Evolutionary conservation across 73 alveolate genomes (phyloP).

Genomic region (Breviolum minutum): DNA sequence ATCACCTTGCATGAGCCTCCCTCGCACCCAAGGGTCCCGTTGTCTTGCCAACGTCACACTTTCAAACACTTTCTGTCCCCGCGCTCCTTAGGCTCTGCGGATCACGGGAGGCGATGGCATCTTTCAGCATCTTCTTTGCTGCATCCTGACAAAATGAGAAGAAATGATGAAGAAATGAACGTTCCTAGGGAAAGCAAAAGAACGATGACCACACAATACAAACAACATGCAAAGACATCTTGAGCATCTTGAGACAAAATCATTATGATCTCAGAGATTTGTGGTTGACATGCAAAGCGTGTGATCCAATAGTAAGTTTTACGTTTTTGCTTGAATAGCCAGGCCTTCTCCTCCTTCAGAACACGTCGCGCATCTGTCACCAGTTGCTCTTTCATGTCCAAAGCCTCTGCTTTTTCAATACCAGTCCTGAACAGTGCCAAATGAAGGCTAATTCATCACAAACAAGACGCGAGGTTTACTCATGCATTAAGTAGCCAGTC

Average conservation of each 20-base stretch:
- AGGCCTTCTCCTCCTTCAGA: conserved; percentile 34
- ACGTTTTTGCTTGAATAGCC: neutral
- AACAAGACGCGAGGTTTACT: neutral
- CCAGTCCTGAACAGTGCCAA: conserved; percentile 16
- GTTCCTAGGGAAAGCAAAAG: too few relatives aligned
- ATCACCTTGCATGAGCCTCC: neutral
- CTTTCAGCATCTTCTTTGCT: conserved; percentile 22
- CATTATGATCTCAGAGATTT: too few relatives aligned
- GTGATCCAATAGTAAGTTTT: too few relatives aligned
- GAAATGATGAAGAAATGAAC: neutral
- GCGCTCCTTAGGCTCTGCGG: conserved; percentile 3
- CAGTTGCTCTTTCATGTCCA: conserved; percentile 1
- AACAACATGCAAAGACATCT: too few relatives aligned
- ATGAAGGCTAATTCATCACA: neutral
- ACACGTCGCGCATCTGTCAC: conserved; percentile 32
- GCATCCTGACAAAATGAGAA: neutral
- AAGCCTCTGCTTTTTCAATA: conserved; percentile 8
- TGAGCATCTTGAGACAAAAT: too few relatives aligned
- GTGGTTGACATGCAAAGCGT: too few relatives aligned
- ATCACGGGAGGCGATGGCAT: conserved; percentile 18
- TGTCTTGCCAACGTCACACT: neutral
- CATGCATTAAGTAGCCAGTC: too few relatives aligned
- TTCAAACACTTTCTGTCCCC: neutral
- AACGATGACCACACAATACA: too few relatives aligned
- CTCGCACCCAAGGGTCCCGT: neutral